Conservation (phyloP, 352 stramenopile genomes). For the Phytopythium sindhum region DNA sequence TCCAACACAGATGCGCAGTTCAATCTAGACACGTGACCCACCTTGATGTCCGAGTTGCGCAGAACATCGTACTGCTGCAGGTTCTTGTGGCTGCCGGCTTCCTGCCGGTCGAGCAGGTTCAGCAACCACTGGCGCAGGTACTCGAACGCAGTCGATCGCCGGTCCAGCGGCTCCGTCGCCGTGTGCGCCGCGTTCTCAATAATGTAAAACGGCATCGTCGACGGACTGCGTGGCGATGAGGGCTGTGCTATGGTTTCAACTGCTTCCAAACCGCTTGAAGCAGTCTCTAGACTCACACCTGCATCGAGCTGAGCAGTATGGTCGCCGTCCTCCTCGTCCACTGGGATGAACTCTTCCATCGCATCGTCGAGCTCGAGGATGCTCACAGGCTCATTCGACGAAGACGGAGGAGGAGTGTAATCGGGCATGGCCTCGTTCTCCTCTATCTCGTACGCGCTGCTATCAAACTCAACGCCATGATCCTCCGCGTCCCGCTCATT, state of each 20-base stretch:
- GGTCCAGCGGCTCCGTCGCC: conserved; percentile 36
- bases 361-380: conserved; percentile 39
- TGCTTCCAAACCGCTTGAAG: neutral
- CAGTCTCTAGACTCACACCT: too few species aligned
- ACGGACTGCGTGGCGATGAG: neutral
- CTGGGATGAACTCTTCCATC: conserved; percentile 23
- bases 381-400: neutral
- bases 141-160: conserved; percentile 49
- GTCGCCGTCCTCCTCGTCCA: conserved; percentile 20
- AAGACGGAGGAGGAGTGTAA: neutral
- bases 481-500: neutral
- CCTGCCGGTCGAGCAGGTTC: conserved; percentile 45
- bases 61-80: conserved; percentile 57
- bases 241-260: neutral
- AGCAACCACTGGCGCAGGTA: conserved; percentile 50
- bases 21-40: neutral
- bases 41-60: conserved; percentile 52
- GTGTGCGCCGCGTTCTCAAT: conserved; percentile 32
- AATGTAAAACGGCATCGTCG: conserved; percentile 37
- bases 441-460: neutral
- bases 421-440: neutral
- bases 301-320: neutral
- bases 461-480: neutral
- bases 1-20: neutral
- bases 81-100: conserved; percentile 36